Evolutionary conservation across 495 filamentous ascomycete genomes (phyloP).

Genomic region (Neurospora sp.): DNA sequence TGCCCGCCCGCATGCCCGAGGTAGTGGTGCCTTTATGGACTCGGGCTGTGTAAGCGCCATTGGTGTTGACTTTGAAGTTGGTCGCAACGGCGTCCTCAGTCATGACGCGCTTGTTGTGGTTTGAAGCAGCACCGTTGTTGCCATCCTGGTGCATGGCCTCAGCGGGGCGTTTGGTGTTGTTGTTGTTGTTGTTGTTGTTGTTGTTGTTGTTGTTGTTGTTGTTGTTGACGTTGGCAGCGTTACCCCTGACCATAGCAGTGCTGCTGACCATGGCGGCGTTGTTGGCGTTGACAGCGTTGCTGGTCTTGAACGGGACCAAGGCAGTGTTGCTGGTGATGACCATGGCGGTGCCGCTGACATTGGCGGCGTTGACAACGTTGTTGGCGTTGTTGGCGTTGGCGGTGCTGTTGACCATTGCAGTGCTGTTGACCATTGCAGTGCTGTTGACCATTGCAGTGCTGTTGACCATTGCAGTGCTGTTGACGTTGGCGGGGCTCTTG

Average conservation of each 20-base stretch:
- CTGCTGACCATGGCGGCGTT: no score
- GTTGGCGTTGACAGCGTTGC: not conserved
- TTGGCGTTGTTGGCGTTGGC: no score
- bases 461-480: no score
- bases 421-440: no score
- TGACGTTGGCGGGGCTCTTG: not conserved
- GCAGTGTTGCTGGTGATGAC: not conserved
- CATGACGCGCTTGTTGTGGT: not conserved
- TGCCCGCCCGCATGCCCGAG: no score
- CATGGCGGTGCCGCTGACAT: not conserved
- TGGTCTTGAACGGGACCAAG: not conserved
- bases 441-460: no score
- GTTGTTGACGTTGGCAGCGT: not conserved
- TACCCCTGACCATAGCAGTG: not conserved
- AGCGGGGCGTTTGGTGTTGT: not conserved
- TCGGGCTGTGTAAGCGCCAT: no score
- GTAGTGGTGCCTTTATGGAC: no score
- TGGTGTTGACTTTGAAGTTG: not conserved
- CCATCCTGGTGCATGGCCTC: not conserved
- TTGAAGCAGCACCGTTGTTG: no score
- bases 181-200: not conserved
- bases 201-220: not conserved
- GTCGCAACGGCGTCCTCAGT: not conserved
- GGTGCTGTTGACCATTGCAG: no score
- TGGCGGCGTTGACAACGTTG: no score